Evolutionary conservation across 176 grass and related monocot genomes (phyloP).

Genomic region (Eragrostis curvula): DNA sequence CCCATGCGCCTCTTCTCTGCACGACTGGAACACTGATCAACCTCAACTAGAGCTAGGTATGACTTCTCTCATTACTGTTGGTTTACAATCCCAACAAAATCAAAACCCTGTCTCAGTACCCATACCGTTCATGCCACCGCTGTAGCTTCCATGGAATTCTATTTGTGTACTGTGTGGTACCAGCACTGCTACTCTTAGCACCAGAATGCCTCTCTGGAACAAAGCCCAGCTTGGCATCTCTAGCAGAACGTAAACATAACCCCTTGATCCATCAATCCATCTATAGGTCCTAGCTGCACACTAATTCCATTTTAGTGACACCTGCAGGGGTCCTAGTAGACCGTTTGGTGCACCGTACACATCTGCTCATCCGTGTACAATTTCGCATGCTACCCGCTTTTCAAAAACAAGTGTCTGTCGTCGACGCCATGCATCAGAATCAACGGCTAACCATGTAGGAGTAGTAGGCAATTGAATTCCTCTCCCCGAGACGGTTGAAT

Average conservation of each 20-base stretch:
- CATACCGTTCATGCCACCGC: too few relatives aligned
- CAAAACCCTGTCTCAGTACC: too few relatives aligned
- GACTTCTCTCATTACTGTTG: background rate
- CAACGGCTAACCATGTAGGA: constrained; percentile 13
- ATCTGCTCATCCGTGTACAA: background rate
- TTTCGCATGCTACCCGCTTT: background rate
- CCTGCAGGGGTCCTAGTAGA: background rate
- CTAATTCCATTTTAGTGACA: too few relatives aligned
- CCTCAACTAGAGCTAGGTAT: too few relatives aligned
- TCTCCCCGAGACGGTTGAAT: background rate
- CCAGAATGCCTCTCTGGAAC: background rate
- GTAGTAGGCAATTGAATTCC: constrained; percentile 37
- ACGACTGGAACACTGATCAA: too few relatives aligned
- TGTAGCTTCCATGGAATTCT: background rate
- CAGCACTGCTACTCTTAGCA: background rate
- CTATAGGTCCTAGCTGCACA: background rate
- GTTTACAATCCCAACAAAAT: background rate
- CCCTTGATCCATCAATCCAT: background rate
- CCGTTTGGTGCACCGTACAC: constrained; percentile 16
- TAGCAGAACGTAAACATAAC: too few relatives aligned
- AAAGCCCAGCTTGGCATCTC: too few relatives aligned
- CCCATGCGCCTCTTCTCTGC: too few relatives aligned
- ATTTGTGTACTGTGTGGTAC: background rate
- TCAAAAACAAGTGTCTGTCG: background rate
- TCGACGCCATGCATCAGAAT: background rate